Evolutionary conservation across 306 rosid species (phyloP), one percentile per base, ranked within the genome.

Genomic region (Acacia melanoxylon): DNA sequence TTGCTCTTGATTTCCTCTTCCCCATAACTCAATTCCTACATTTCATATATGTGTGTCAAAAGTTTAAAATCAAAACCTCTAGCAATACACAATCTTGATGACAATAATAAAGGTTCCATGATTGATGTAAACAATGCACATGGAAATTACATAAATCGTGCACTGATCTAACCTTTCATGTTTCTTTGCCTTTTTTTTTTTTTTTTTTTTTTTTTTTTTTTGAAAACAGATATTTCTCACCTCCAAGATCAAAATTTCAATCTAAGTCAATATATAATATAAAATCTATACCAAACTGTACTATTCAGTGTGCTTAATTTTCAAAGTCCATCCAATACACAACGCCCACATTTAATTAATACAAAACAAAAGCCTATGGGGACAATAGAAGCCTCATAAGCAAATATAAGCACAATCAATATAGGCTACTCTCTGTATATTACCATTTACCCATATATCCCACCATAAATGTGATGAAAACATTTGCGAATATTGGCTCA

Each of bases 1-100:
- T 95, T 61, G 99, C 87, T 33, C 92, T 89, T 52, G 98, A 89
- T 88, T 95, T 95, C 77, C 99, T 89, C 87, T 95, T 95, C 40
- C 99, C 99, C 99, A 93, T 92, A 29, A 74, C 83, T 85, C 80
- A 86, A 86, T n/a, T 70, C 77, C 85, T 83, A 82, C 69, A 69
- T 56, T n/a, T 42, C 72, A 69, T 29, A 5, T 16, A 40, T 66
- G 75, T 17, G 40, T 77, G 48, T 74, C 24, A 56, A 1, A 56
- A 24, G 14, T 22, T 59, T 61, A 11, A 9, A 11, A 25, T 24
- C 33, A 24, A 82, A 77, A 49, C 17, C 12, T 27, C 46, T 9
- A 3, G 42, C 22, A 59, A 45, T 37, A 8, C 31, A 73, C 11
- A 81, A 22, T 48, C 67, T 46, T 10, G 19, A 58, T 0, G 52